Percentiles rank a stretch among this genome's conserved stretches.
These are phyloP conservation scores for Cyclanthera cordifolia DNA, from an alignment of 306 rosid genomes.

Conservation along the genomic window DNA sequence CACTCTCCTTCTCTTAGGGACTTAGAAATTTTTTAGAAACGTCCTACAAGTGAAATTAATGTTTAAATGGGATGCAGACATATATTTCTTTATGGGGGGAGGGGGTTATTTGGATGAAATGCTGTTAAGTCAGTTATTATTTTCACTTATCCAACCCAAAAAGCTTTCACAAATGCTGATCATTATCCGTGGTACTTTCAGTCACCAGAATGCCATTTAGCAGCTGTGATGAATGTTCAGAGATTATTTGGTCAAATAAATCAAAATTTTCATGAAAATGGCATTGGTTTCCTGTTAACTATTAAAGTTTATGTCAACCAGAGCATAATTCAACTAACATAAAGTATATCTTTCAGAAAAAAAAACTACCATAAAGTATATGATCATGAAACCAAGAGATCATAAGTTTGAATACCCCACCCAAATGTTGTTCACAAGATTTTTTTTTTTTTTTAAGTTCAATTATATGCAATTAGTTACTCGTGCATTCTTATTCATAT, in stretches of 20 bases:
- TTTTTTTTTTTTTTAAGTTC: too few species aligned
- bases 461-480: background rate
- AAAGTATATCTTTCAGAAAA: too few species aligned
- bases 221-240: background rate
- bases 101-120: background rate
- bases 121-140: background rate
- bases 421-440: too few species aligned
- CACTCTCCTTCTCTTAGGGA: too few species aligned
- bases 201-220: background rate
- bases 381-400: too few species aligned
- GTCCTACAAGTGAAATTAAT: too few species aligned
- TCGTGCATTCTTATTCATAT: background rate
- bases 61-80: too few species aligned
- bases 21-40: too few species aligned
- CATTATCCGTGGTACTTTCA: background rate
- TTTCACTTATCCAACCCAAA: background rate
- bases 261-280: background rate
- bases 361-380: too few species aligned
- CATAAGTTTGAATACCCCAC: too few species aligned
- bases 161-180: background rate
- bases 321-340: too few species aligned
- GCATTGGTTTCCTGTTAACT: background rate
- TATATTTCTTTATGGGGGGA: background rate
- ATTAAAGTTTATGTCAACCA: too few species aligned
- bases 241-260: constrained; percentile 1